Percentiles rank a stretch among this genome's conserved stretches.
phyloP scores from a whole-genome alignment of 441 rosid species.

The Cnidoscolus chayamansa region DNA sequence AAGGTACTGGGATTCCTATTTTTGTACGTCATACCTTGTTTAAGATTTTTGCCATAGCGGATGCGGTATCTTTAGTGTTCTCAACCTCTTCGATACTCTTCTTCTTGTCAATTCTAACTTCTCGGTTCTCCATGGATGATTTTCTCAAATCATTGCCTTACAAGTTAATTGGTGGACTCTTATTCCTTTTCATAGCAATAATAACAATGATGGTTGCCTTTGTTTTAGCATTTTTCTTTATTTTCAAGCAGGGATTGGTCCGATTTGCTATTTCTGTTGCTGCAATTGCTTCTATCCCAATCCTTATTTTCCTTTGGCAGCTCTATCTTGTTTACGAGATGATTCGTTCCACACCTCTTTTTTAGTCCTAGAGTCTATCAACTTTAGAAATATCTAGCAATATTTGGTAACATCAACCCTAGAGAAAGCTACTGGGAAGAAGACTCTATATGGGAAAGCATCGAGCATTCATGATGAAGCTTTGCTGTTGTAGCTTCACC shows the following conservation, averaged over 20 bases:
- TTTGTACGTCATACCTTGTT: background rate
- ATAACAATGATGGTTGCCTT: slow-evolving; percentile 1
- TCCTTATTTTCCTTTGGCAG: background rate
- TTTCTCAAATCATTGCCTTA: background rate
- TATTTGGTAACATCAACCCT: too few species aligned
- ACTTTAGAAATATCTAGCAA: too few species aligned
- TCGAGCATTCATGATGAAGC: too few species aligned
- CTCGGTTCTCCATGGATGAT: background rate
- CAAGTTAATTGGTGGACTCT: background rate
- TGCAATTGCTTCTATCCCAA: background rate
- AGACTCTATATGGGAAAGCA: too few species aligned
- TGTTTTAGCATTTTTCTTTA: background rate
- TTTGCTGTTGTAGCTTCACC: too few species aligned
- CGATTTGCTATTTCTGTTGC: background rate
- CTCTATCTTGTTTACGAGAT: background rate
- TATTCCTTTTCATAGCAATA: background rate
- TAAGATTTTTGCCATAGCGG: slow-evolving; percentile 12
- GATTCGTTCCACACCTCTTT: background rate
- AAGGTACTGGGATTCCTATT: slow-evolving; percentile 18
- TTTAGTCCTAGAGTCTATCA: background rate
- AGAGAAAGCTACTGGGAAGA: too few species aligned
- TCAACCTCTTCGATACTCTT: background rate
- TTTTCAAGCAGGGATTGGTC: background rate
- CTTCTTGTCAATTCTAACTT: slow-evolving; percentile 4
- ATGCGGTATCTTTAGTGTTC: slow-evolving; percentile 12